These are phyloP conservation scores for Ogataea philodendri DNA, from an alignment of 805 yeast genomes.

Conservation along the genomic window DNA sequence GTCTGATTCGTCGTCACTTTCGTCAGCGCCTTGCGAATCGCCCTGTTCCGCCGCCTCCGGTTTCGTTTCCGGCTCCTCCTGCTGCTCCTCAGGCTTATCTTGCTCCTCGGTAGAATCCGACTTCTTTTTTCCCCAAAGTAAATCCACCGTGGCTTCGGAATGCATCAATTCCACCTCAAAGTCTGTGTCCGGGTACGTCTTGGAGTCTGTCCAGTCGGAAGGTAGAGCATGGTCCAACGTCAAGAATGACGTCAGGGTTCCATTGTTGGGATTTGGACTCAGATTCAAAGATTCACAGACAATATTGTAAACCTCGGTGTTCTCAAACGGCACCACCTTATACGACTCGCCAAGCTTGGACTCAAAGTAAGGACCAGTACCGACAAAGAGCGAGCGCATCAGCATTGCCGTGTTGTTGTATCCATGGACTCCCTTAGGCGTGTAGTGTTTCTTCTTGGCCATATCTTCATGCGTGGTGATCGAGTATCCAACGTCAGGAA, in stretches of 20 bases:
- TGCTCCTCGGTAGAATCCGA: no score
- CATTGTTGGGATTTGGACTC: conserved; percentile 60
- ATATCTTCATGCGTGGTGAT: conserved; percentile 60
- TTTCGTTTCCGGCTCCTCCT: conserved; percentile 8
- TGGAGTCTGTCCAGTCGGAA: conserved; percentile 46
- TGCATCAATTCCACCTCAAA: conserved; percentile 43
- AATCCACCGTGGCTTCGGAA: conserved; percentile 52
- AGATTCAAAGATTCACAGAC: conserved; percentile 61
- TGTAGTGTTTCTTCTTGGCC: conserved; percentile 48
- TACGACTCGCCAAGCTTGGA: conserved; percentile 29
- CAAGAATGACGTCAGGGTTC: conserved; percentile 38
- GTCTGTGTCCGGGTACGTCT: conserved; percentile 49
- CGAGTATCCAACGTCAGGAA: conserved; percentile 81
- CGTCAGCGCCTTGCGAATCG: conserved; percentile 12
- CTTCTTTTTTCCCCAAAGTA: conserved; percentile 33
- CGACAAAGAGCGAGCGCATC: conserved; percentile 82
- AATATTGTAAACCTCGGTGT: conserved; percentile 70
- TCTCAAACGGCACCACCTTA: conserved; percentile 62
- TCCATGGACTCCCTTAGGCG: conserved; percentile 82
- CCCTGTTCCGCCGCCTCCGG: conserved; percentile 7
- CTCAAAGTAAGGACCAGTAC: conserved; percentile 75
- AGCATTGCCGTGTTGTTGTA: conserved; percentile 72
- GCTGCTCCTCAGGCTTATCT: conserved; percentile 5
- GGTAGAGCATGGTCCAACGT: conserved; percentile 33
- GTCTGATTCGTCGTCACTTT: conserved; percentile 12